Evolutionary conservation across 2,329 filamentous ascomycete genomes (phyloP).

Genomic region (Thielaviopsis euricoi): DNA sequence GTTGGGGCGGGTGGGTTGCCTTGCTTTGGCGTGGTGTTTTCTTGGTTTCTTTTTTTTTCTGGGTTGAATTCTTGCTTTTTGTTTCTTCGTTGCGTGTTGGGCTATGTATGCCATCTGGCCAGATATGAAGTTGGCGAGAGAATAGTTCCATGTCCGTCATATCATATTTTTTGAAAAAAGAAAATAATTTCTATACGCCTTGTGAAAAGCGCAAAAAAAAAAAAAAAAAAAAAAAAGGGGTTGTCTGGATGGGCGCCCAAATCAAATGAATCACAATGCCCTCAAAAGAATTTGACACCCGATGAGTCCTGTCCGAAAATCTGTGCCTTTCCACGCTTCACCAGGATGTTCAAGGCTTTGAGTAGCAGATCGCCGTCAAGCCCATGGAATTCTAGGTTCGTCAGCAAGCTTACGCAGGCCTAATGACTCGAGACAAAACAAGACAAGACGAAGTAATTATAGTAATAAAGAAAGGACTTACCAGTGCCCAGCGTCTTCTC

Average conservation of each 20-base stretch:
- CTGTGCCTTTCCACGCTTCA: constrained; percentile 83
- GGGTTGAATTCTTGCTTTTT: not conserved
- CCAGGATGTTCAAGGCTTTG: constrained; percentile 62
- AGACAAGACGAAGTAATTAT: no score
- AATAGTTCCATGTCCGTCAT: not conserved
- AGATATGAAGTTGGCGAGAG: not conserved
- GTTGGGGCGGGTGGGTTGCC: not conserved
- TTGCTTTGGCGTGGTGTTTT: not conserved
- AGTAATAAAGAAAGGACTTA: no score
- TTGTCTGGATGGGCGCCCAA: no score
- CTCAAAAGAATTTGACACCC: constrained; percentile 92
- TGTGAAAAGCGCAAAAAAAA: no score
- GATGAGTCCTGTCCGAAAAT: constrained; percentile 78
- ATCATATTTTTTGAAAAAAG: not conserved
- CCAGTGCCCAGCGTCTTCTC: constrained; percentile 57
- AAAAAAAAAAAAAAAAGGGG: no score
- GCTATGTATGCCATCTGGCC: not conserved
- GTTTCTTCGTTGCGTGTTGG: not conserved
- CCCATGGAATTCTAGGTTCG: constrained; percentile 56
- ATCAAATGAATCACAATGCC: no score
- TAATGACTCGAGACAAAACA: not conserved
- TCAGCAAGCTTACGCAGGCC: not conserved
- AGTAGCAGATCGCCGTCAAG: constrained; percentile 71
- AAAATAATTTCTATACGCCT: no score
- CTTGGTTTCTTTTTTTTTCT: not conserved